Conservation (phyloP, 2,329 filamentous ascomycete species). For the Pyrenophora tritici-repentis region DNA sequence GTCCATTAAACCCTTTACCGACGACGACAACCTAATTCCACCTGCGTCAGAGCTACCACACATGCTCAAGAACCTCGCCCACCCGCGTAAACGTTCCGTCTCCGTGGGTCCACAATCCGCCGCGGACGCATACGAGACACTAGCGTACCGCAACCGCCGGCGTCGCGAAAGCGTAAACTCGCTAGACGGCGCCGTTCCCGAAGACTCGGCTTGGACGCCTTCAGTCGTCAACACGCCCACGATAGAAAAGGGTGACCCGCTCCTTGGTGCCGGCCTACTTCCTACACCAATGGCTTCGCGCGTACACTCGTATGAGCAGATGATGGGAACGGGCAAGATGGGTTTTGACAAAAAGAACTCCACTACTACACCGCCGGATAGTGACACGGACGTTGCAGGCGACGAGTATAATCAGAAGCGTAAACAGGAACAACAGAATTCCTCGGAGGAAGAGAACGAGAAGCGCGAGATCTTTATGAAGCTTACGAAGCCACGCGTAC, state of each 20-base stretch:
- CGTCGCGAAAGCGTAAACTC: slow-evolving; percentile 64
- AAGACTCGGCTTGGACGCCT: slow-evolving; percentile 32
- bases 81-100: slow-evolving; percentile 79
- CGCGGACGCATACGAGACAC: slow-evolving; percentile 92
- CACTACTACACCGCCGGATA: slow-evolving; percentile 36
- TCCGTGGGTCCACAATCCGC: slow-evolving; percentile 94
- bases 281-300: slow-evolving; percentile 53
- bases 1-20: slow-evolving; percentile 72
- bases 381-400: slow-evolving; percentile 40
- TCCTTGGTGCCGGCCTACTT: slow-evolving; percentile 52
- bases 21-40: slow-evolving; percentile 87
- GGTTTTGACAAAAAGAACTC: slow-evolving; percentile 13
- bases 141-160: slow-evolving; percentile 82
- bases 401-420: slow-evolving; percentile 17
- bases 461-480: slow-evolving; percentile 76
- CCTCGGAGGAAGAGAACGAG: slow-evolving; percentile 45
- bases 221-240: slow-evolving; percentile 42
- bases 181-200: slow-evolving; percentile 36
- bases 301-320: slow-evolving; percentile 69
- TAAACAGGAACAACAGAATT: slow-evolving; percentile 14
- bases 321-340: slow-evolving; percentile 71
- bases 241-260: slow-evolving; percentile 34
- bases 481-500: slow-evolving; percentile 82
- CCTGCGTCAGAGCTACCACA: slow-evolving; percentile 84
- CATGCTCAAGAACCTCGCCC: slow-evolving; percentile 79